Evolutionary conservation across 805 yeast genomes (phyloP).

Genomic region (Saccharomycopsis lassenensis): DNA sequence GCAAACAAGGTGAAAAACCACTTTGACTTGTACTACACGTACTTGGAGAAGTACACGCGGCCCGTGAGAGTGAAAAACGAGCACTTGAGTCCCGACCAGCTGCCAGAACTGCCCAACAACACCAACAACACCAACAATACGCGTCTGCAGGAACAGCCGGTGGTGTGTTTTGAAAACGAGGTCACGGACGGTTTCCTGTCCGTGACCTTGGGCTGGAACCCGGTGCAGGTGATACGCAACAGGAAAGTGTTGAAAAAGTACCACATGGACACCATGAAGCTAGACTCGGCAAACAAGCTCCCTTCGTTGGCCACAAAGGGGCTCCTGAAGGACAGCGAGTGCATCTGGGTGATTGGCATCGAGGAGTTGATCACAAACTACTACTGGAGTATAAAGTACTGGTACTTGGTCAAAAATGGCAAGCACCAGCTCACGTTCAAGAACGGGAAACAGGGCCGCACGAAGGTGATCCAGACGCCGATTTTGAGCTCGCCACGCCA

Average conservation of each 20-base stretch:
- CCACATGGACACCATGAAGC: neutral
- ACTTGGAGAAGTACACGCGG: slow-evolving; percentile 8
- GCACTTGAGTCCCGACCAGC: too few species aligned
- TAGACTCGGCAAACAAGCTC: neutral
- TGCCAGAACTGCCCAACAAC: slow-evolving; percentile 3
- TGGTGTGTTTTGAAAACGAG: too few species aligned
- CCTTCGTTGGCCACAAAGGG: slow-evolving; percentile 9
- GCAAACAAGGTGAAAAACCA: slow-evolving; percentile 11
- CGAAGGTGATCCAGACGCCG: neutral
- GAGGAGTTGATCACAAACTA: slow-evolving; percentile 5
- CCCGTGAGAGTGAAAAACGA: too few species aligned
- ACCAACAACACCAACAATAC: neutral
- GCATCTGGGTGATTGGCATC: slow-evolving; percentile 10
- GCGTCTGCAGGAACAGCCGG: neutral
- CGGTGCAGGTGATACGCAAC: slow-evolving; percentile 15
- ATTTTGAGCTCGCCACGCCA: too few species aligned
- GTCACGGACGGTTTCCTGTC: neutral
- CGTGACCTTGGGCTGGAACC: slow-evolving; percentile 11
- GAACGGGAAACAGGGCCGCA: neutral
- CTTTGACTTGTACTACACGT: slow-evolving; percentile 11
- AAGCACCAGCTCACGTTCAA: slow-evolving; percentile 2
- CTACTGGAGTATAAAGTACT: slow-evolving; percentile 7
- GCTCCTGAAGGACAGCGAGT: too few species aligned
- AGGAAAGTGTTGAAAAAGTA: slow-evolving; percentile 2
- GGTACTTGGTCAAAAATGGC: slow-evolving; percentile 7